These are phyloP conservation scores for Pichia sporocuriosa DNA, from an alignment of 805 yeast species.

Conservation along the genomic window DNA sequence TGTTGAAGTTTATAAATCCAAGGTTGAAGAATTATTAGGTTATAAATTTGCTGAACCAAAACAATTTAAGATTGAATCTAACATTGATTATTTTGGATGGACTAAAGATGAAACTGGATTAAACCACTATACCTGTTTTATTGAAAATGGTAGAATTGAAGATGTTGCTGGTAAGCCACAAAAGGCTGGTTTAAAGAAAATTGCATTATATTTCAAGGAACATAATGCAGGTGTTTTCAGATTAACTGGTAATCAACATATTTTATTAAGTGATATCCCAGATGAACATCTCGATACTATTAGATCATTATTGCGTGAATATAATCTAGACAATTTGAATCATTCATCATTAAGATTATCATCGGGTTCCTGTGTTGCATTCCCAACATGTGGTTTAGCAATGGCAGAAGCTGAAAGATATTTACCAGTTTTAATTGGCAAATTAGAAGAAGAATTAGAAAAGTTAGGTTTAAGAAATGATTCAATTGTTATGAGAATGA, in stretches of 20 bases:
- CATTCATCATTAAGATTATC: slow-evolving; percentile 74
- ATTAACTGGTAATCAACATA: slow-evolving; percentile 93
- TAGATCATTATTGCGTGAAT: slow-evolving; percentile 58
- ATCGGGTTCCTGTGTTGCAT: slow-evolving; percentile 94
- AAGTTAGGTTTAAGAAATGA: slow-evolving; percentile 92
- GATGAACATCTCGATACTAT: slow-evolving; percentile 60
- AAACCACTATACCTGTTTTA: slow-evolving; percentile 88
- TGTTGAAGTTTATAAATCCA: slow-evolving; percentile 70
- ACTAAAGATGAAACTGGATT: slow-evolving; percentile 73
- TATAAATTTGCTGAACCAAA: slow-evolving; percentile 62
- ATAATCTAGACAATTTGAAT: slow-evolving; percentile 76
- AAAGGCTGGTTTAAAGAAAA: slow-evolving; percentile 73
- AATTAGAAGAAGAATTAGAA: slow-evolving; percentile 81
- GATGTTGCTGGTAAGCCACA: slow-evolving; percentile 87
- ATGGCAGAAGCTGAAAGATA: slow-evolving; percentile 98
- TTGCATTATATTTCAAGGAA: slow-evolving; percentile 63
- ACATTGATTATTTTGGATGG: slow-evolving; percentile 94
- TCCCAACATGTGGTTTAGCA: slow-evolving; percentile 98
- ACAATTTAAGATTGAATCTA: slow-evolving; percentile 73
- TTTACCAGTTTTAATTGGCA: slow-evolving; percentile 73
- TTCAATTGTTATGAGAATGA: slow-evolving; percentile 94
- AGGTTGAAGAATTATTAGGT: slow-evolving; percentile 82
- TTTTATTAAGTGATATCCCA: slow-evolving; percentile 64
- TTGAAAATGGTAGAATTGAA: slow-evolving; percentile 95
- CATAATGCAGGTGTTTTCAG: slow-evolving; percentile 77